A percentile compares a stretch with the other conserved stretches of the same genome.
These are phyloP conservation scores for Cystobasidiaceae sp. DNA, from an alignment of 1,284 basidiomycete genomes.

Conservation along the genomic window DNA sequence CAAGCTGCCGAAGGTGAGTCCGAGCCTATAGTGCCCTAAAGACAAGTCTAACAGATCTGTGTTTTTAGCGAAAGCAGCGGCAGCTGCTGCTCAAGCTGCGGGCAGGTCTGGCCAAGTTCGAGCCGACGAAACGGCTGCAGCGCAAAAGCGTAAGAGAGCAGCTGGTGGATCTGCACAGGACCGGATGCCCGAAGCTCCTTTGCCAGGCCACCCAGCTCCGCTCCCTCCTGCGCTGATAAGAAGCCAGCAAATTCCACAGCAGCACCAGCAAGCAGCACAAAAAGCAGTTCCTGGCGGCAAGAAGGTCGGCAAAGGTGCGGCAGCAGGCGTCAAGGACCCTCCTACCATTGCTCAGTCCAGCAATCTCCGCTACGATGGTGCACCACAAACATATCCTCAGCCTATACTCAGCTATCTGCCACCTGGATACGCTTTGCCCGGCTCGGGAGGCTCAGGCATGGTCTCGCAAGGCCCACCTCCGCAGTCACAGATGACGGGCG, in stretches of 20 bases:
- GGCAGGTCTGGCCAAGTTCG: neutral
- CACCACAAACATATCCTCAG: constrained; percentile 17
- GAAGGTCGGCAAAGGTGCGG: constrained; percentile 12
- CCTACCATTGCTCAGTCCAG: constrained; percentile 15
- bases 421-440: constrained; percentile 15
- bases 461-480: constrained; percentile 31
- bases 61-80: neutral
- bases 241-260: neutral
- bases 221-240: neutral
- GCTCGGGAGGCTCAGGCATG: constrained; percentile 8
- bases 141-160: constrained; percentile 5
- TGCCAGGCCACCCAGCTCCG: neutral
- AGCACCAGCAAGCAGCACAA: neutral
- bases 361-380: constrained; percentile 7
- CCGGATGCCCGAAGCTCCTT: neutral
- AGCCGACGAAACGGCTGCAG: neutral
- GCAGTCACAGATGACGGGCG: constrained; percentile 58
- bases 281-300: neutral
- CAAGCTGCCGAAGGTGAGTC: neutral
- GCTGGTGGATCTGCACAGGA: too few relatives aligned
- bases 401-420: constrained; percentile 27
- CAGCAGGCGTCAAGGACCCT: constrained; percentile 26
- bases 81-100: neutral
- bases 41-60: too few relatives aligned
- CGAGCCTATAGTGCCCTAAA: neutral